Percentiles rank a stretch among this genome's conserved stretches.
These are phyloP conservation scores for Hypoxylon sp. DNA, from an alignment of 2,329 filamentous ascomycete species.

Conservation along the genomic window DNA sequence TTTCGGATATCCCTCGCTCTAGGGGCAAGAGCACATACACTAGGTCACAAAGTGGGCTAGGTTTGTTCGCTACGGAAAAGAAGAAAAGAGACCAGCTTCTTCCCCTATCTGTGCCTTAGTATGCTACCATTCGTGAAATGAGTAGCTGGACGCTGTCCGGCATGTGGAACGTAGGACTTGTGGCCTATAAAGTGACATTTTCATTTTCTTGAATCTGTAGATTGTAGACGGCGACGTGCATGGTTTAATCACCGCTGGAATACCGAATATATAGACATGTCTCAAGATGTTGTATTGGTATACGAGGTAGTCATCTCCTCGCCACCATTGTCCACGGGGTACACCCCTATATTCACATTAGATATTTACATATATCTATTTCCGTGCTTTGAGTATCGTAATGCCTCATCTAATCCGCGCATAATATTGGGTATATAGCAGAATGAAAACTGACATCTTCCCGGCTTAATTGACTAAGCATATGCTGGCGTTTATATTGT, in stretches of 20 bases:
- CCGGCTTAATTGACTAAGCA: background rate
- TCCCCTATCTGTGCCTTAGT: no score
- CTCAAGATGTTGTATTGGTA: background rate
- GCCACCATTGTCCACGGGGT: background rate
- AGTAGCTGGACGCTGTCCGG: slow-evolving; percentile 8
- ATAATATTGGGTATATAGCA: background rate
- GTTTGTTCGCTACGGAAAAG: no score
- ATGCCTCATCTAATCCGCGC: background rate
- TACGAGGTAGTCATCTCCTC: background rate
- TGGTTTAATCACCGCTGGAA: background rate
- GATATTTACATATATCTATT: background rate
- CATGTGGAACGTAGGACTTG: background rate
- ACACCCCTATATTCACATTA: background rate
- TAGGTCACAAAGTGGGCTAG: no score
- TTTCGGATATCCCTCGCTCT: no score
- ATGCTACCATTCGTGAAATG: background rate
- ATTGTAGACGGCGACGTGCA: background rate
- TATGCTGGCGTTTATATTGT: background rate
- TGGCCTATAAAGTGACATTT: background rate
- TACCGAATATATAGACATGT: background rate
- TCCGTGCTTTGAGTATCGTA: no score
- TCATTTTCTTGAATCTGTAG: background rate
- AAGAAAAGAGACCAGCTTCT: no score
- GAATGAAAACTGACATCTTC: background rate
- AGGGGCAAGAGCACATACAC: no score